Evolutionary conservation across 345 rosid genomes (phyloP).

Genomic region (Moricandia arvensis): DNA sequence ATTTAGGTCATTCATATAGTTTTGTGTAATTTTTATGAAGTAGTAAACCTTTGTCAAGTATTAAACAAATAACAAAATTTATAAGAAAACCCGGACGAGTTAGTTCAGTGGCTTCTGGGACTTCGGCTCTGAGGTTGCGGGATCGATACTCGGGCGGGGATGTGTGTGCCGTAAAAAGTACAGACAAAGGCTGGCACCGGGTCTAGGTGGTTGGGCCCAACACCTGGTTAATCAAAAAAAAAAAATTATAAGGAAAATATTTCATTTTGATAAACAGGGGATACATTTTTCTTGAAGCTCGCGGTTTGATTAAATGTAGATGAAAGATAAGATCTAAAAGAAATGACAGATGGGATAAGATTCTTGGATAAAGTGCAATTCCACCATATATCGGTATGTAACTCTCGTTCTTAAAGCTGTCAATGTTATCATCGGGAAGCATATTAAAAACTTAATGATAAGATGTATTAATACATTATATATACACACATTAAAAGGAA

Average conservation of each 20-base stretch:
- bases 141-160: too few relatives aligned
- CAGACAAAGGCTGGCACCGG: too few relatives aligned
- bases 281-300: background rate
- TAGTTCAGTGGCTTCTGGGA: too few relatives aligned
- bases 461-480: too few relatives aligned
- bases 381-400: background rate
- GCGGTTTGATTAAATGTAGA: conserved; percentile 4
- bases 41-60: background rate
- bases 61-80: background rate
- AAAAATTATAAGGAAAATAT: too few relatives aligned
- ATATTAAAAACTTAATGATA: background rate
- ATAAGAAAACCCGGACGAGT: too few relatives aligned
- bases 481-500: background rate
- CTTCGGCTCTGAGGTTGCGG: too few relatives aligned
- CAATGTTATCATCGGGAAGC: background rate
- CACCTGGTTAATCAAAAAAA: too few relatives aligned
- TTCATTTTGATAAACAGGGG: too few relatives aligned
- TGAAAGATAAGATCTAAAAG: conserved; percentile 27
- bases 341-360: conserved; percentile 23
- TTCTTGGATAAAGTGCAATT: conserved; percentile 28
- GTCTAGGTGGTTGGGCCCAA: too few relatives aligned
- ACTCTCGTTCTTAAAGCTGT: background rate
- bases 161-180: too few relatives aligned
- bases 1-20: background rate
- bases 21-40: background rate